Conservation (phyloP, 108 stramenopile species). For the Nitzschia sp. region DNA sequence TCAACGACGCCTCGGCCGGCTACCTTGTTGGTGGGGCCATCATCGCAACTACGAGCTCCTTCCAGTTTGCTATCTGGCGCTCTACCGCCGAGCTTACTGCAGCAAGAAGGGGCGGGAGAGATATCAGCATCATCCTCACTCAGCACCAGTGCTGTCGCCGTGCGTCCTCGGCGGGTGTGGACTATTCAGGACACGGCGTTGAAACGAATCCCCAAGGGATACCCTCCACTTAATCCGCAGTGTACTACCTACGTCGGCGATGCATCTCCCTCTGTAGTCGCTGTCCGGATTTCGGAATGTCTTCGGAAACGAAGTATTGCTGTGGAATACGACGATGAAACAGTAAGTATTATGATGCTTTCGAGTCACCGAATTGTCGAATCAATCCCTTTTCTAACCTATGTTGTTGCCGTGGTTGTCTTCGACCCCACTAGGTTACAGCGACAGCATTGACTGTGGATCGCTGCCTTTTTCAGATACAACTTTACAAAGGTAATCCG, state of each 20-base stretch:
- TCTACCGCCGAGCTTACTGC: conserved; percentile 1
- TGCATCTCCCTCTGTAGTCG: conserved; percentile 57
- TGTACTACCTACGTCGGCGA: conserved; percentile 33
- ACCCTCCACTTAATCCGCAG: conserved; percentile 46
- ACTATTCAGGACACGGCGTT: conserved; percentile 35
- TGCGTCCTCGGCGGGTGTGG: conserved; percentile 45
- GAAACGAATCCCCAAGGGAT: conserved; percentile 37
- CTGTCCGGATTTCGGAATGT: conserved; percentile 52
- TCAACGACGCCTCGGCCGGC: conserved; percentile 3
- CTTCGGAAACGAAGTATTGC: conserved; percentile 47
- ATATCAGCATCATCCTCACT: neutral
- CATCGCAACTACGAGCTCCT: conserved; percentile 13
- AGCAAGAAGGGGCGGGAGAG: neutral
- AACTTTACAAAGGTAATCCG: conserved; percentile 28
- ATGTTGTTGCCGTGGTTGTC: neutral
- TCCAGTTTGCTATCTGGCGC: conserved; percentile 14
- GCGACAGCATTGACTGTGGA: conserved; percentile 53
- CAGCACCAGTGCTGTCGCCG: neutral
- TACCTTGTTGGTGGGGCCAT: conserved; percentile 10
- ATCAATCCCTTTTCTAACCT: neutral
- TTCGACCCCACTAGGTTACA: conserved; percentile 9
- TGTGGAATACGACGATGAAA: conserved; percentile 62
- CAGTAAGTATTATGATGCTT: conserved; percentile 18
- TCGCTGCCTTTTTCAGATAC: conserved; percentile 44
- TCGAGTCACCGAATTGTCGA: neutral